Base-by-base conservation (phyloP, 495 filamentous ascomycete species). In the Aspergillus ellipticus region DNA sequence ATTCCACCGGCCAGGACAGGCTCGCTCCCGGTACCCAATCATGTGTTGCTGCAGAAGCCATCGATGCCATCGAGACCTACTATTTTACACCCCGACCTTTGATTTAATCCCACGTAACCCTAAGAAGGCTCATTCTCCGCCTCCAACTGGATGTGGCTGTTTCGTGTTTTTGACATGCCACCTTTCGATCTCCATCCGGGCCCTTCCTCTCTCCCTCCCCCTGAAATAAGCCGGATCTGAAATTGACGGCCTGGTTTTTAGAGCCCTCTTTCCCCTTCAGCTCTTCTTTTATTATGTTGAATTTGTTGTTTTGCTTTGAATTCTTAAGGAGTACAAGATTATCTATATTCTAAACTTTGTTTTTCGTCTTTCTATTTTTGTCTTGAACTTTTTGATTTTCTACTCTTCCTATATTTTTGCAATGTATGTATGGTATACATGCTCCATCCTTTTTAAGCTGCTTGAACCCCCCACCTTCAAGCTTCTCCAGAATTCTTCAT, bases 1-100 rank as follows among this genome's bases (percentile, higher is more conserved):
- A 51, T 29, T 24, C 16, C 26, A 21, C 33, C 22, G 49, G 49
- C 33, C 49, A 51, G 49, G 49, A n/a, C n/a, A n/a, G 49, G 39
- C 49, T 21, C 2, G 17, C 11, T 28, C 16, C 15, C 49, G 49
- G 49, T 51, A 51, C 49, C 49, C 49, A 51, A 51, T 51, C 49
- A 51, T 21, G 49, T 1, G 13, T 29, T 19, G 49, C 29, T 37
- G 29, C 13, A 21, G 33, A 51, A 51, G 45, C 45, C 45, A 29
- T 48, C 45, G 45, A 48, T 51, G 46, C 46, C 20, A 51, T 51
- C 29, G 33, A 51, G 20, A 35, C 29, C 49, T 9, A 21, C 20
- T 16, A 11, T 21, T 35, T 41, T 21, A 15, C 49, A 22, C 35
- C n/a, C 35, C 35, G 35, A 39, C 35, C 35, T 39, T 39, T 15